Evolutionary conservation across 2,329 filamentous ascomycete species (phyloP), one percentile per base, ranked within the genome.

Genomic region (Exophiala spinifera): DNA sequence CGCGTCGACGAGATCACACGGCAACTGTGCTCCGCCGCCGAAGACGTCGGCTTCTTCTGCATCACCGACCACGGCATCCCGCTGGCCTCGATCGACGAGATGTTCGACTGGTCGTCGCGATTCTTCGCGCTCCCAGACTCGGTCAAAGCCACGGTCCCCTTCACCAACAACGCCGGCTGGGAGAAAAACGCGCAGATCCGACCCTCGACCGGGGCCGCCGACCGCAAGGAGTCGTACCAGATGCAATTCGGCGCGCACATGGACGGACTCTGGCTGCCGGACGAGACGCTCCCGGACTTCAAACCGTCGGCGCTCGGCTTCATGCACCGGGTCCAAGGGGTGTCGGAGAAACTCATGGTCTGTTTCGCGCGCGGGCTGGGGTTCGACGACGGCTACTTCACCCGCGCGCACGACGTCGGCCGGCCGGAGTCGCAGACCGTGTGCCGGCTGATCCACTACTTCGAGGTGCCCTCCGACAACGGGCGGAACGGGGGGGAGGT

Each of bases 161-260:
- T 68, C n/a, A 48, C 68, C 4, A 72, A 75, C 51, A 85, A 85
- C 58, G 76, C 78, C 2, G 82, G 82, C 6, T 85, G 81, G 81
- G 81, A 85, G 70, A 79, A 79, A 65, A 76, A 74, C 56, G 73
- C 76, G 5, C 82, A 85, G 61, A 68, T 84, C 36, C 75, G 82
- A 10, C 81, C 81, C 1, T 82, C 78, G 4, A 85, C 82, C 0
- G 81, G 82, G 13, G 70, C 72, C 1, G 72, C 77, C 1, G 82
- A 85, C 66, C 75, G 73, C 44, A 85, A 84, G 62, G 82, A 85
- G 66, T 81, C 77, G 8, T 82, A 84, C 63, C 81, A 84, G 65
- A 69, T 85, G 65, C 81, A 85, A 63, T 83, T 81, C 58, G 79
- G 81, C 13, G 71, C 72, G 47, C 74, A 73, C 49, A 79, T 81